Percentiles rank a stretch among this genome's conserved stretches.
phyloP scores from a whole-genome alignment of 345 rosid genomes.

The Euphorbia tirucalli region DNA sequence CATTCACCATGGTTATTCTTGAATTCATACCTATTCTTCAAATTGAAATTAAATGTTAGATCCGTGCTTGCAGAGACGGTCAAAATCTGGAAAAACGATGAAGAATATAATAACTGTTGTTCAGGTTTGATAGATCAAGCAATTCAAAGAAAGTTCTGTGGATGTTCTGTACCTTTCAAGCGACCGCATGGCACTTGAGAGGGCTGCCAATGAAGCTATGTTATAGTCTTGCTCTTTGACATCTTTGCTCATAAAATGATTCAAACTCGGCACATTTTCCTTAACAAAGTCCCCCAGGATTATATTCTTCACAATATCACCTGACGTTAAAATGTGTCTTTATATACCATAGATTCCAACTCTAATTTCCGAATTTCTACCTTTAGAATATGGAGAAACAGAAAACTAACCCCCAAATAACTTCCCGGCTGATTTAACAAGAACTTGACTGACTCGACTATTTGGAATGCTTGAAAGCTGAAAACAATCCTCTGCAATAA shows the following conservation, averaged over 20 bases:
- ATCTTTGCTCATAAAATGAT: constrained; percentile 50
- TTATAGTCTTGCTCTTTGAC: constrained; percentile 33
- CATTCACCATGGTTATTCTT: constrained; percentile 78
- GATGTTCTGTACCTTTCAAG: constrained; percentile 75
- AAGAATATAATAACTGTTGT: background rate
- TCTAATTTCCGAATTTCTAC: background rate
- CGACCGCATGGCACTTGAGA: constrained; percentile 67
- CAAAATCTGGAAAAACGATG: background rate
- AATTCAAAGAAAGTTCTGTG: constrained; percentile 3
- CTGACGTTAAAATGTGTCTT: constrained; percentile 27
- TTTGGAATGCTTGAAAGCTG: constrained; percentile 57
- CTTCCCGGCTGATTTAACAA: constrained; percentile 54
- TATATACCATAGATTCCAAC: background rate
- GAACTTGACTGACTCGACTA: constrained; percentile 43
- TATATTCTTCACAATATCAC: constrained; percentile 42
- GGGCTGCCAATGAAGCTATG: constrained; percentile 70
- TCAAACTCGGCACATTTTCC: constrained; percentile 66
- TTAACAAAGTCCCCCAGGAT: constrained; percentile 57
- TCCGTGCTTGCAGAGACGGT: background rate
- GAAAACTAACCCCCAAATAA: constrained; percentile 54
- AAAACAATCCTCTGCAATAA: constrained; percentile 75
- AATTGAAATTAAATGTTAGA: constrained; percentile 1
- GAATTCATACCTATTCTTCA: constrained; percentile 63
- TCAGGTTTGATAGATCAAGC: background rate
- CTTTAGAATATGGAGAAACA: no score